Conservation (phyloP, 108 stramenopile genomes). For the Fragilariopsis cylindrus region DNA sequence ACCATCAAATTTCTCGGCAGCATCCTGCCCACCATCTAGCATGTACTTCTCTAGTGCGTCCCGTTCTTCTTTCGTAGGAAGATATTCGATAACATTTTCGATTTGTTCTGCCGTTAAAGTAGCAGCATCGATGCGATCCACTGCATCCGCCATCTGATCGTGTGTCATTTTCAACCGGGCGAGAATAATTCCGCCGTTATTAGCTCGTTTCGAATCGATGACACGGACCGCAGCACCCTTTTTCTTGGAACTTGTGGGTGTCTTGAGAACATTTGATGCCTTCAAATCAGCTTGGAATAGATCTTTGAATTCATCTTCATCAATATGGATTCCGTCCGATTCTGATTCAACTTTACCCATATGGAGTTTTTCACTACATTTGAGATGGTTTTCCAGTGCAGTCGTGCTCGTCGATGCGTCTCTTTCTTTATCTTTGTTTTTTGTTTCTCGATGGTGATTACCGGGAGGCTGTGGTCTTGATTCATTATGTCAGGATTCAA, state of each 20-base stretch:
- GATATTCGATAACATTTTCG: constrained; percentile 83
- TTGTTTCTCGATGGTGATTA: constrained; percentile 33
- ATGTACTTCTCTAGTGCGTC: constrained; percentile 73
- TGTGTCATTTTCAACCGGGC: constrained; percentile 86
- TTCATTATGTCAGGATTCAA: constrained; percentile 77
- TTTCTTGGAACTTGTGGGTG: neutral
- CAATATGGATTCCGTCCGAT: constrained; percentile 74
- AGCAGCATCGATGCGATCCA: constrained; percentile 73
- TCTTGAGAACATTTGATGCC: constrained; percentile 8
- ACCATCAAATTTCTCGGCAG: constrained; percentile 70
- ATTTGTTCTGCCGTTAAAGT: constrained; percentile 81
- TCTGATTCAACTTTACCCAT: constrained; percentile 80
- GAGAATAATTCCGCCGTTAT: constrained; percentile 92
- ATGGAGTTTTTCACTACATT: constrained; percentile 77
- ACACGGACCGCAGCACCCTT: constrained; percentile 66
- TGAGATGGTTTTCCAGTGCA: constrained; percentile 85
- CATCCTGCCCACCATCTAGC: constrained; percentile 68
- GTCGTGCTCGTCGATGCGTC: constrained; percentile 80
- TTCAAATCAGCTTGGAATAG: constrained; percentile 79
- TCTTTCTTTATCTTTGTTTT: constrained; percentile 50
- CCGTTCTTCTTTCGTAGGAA: constrained; percentile 82
- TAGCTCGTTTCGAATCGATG: constrained; percentile 89
- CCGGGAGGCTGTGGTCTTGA: constrained; percentile 84
- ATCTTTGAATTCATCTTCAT: constrained; percentile 78
- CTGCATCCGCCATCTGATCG: constrained; percentile 82